These are phyloP conservation scores for Thuidium tamariscinum DNA, from an alignment of 225 moss, liverwort and hornwort species.

Conservation along the genomic window DNA sequence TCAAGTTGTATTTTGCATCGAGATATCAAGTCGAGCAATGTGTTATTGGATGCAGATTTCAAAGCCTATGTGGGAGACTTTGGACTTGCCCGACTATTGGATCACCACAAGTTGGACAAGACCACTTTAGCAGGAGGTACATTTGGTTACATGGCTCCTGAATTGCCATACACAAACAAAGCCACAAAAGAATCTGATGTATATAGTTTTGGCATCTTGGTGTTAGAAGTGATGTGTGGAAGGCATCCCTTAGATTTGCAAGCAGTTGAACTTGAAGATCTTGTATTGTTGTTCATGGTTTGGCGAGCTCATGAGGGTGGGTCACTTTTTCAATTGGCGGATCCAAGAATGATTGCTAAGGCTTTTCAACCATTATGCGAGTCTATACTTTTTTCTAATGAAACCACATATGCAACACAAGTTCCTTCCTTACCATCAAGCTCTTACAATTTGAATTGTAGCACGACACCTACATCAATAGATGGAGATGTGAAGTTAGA, in stretches of 20 bases:
- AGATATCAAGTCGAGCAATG: background rate
- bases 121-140: background rate
- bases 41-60: background rate
- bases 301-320: background rate
- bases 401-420: background rate
- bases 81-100: background rate
- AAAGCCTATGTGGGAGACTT: background rate
- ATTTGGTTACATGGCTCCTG: background rate
- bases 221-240: background rate
- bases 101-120: background rate
- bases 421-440: background rate
- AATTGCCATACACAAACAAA: background rate
- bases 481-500: background rate
- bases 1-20: background rate
- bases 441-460: background rate
- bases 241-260: background rate
- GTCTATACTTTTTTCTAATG: accelerated
- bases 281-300: background rate
- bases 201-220: background rate
- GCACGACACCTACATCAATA: accelerated
- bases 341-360: background rate
- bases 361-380: background rate
- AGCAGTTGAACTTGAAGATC: background rate
- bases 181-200: background rate
- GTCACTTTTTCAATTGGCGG: background rate